Evolutionary conservation across 2,329 filamentous ascomycete species (phyloP), one percentile per base, ranked within the genome.

Genomic region (Diplodia mutila): DNA sequence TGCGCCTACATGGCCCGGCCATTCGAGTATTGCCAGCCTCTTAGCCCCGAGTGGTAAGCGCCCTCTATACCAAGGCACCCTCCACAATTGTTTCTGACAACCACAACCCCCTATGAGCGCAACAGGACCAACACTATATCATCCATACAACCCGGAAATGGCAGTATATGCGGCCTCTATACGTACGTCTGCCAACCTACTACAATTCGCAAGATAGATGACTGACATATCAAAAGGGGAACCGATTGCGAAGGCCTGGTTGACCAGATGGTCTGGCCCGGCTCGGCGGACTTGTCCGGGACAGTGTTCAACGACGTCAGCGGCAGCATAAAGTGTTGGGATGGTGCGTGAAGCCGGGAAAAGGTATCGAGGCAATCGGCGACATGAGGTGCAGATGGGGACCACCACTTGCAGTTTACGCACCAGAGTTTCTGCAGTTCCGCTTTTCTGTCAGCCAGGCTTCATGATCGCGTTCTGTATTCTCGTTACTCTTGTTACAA

Each of bases 261-360:
- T 7, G 59, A 63, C 39, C 59, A 63, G 46, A 63, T 63, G 59
- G 42, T 63, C 9, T 63, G 59, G 59, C 59, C 59, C 11, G 59
- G 59, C 23, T 49, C 59, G 9, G 14, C n/a, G 14, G 59, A 63
- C 18, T 16, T 63, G 27, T n/a, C 32, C 12, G 46, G 59, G 16
- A 51, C 59, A 7, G 25, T n/a, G n/a, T 63, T 63, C 59, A 63
- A 63, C 29, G 59, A 63, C 29, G n/a, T 18, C 8, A 37, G 18
- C 27, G 23, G 59, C n/a, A 63, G 59, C 34, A 29, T 63, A 14
- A 63, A 51, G n/a, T 63, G 59, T 37, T 63, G 59, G 59, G 27
- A n/a, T 14, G 51, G 59, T 18, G 14, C 27, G 7, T 63, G 21
- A 63, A 8, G 27, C n/a, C 7, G 59, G 37, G n/a, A 32, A 16